Conservation (phyloP, 2,329 filamentous ascomycete species). For the Rutstroemia sp. region DNA sequence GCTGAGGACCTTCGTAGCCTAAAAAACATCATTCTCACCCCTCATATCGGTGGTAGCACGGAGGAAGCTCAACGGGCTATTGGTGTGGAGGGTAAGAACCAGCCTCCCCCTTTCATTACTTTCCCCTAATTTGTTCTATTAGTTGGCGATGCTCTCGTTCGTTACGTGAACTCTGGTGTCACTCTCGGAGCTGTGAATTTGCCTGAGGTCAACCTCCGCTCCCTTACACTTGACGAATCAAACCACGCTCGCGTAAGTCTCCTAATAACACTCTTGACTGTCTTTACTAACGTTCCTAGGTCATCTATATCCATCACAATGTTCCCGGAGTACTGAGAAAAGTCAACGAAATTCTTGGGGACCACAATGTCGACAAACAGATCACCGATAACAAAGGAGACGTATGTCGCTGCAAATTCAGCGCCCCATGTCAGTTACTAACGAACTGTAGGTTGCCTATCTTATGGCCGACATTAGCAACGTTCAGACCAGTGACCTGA, state of each 20-base stretch:
- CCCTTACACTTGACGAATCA: conserved; percentile 81
- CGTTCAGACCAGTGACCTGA: conserved; percentile 73
- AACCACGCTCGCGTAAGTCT: conserved; percentile 70
- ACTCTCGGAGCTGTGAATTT: conserved; percentile 92
- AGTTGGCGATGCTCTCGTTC: conserved; percentile 79
- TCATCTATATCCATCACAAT: conserved; percentile 96
- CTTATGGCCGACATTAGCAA: conserved; percentile 96
- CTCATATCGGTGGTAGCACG: conserved; percentile 94
- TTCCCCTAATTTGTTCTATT: conserved; percentile 2
- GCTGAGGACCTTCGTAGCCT: conserved; percentile 75
- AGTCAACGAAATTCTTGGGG: conserved; percentile 89
- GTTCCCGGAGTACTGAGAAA: conserved; percentile 88
- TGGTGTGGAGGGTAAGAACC: conserved; percentile 63
- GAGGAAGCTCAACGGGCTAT: conserved; percentile 97
- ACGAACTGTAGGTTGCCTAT: conserved; percentile 62
- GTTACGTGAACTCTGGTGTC: conserved; percentile 92
- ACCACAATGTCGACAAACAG: conserved; percentile 98
- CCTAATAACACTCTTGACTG: neutral
- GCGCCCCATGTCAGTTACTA: conserved; percentile 9
- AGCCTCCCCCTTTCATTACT: neutral
- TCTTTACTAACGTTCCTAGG: conserved; percentile 35
- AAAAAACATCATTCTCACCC: conserved; percentile 90
- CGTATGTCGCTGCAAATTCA: conserved; percentile 38
- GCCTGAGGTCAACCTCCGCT: conserved; percentile 87
- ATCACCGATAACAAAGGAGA: conserved; percentile 94